A percentile compares a stretch with the other conserved stretches of the same genome.
Evolutionary conservation across 768 basidiomycete species (phyloP).

Genomic region (Russula compacta): DNA sequence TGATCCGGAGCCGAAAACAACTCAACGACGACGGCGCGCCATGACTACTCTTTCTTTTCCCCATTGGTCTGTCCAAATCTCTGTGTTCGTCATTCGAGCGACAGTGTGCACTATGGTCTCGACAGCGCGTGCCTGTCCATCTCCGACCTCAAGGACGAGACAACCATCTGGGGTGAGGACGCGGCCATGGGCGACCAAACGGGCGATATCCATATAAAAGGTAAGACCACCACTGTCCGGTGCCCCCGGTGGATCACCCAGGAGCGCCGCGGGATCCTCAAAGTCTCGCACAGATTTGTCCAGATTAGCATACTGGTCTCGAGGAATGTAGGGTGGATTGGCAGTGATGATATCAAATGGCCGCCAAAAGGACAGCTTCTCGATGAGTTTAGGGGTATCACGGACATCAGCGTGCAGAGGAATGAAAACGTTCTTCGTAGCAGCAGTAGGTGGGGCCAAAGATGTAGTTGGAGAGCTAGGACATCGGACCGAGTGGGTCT

Average conservation of each 20-base stretch:
- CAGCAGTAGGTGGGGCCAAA: background rate
- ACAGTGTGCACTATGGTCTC: slow-evolving; percentile 42
- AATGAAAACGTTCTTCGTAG: slow-evolving; percentile 17
- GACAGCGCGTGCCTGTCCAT: slow-evolving; percentile 59
- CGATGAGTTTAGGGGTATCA: slow-evolving; percentile 19
- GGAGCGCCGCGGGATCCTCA: slow-evolving; percentile 76
- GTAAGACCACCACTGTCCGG: slow-evolving; percentile 41
- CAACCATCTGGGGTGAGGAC: slow-evolving; percentile 45
- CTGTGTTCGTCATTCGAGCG: slow-evolving; percentile 39
- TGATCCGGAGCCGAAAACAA: no score
- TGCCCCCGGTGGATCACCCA: slow-evolving; percentile 53
- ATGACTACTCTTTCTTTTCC: slow-evolving; percentile 64
- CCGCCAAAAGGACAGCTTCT: slow-evolving; percentile 20
- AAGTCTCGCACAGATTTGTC: slow-evolving; percentile 61
- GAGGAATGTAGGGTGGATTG: slow-evolving; percentile 83
- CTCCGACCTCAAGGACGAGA: slow-evolving; percentile 75
- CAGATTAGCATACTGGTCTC: slow-evolving; percentile 50
- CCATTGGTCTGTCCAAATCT: slow-evolving; percentile 80
- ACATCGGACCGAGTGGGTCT: background rate
- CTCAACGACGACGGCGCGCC: slow-evolving; percentile 23
- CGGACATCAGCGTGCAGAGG: slow-evolving; percentile 39
- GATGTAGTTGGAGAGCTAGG: background rate
- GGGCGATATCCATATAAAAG: slow-evolving; percentile 66
- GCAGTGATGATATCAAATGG: slow-evolving; percentile 75
- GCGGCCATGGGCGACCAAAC: slow-evolving; percentile 41